Conservation (phyloP, 2,329 filamentous ascomycete species). For the Aureobasidium sp. region DNA sequence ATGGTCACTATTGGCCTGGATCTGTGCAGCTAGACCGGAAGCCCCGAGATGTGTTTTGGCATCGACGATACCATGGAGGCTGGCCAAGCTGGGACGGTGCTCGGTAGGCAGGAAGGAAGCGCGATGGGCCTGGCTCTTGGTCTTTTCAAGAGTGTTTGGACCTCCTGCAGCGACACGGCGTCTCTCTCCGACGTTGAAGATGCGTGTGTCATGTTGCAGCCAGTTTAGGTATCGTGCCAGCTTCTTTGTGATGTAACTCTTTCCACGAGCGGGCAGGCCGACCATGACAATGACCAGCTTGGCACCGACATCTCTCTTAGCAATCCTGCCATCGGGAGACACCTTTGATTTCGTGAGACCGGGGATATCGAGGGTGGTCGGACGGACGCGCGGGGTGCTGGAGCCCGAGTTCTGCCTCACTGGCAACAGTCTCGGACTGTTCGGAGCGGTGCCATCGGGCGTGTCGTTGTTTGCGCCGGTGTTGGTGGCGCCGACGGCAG, state of each 20-base stretch:
- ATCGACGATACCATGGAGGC: slow-evolving; percentile 21
- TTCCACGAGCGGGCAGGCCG: slow-evolving; percentile 85
- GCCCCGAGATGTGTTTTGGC: slow-evolving; percentile 22
- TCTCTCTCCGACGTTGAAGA: slow-evolving; percentile 96
- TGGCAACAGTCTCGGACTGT: slow-evolving; percentile 54
- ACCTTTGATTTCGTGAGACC: slow-evolving; percentile 92
- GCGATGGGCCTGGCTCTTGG: slow-evolving; percentile 22
- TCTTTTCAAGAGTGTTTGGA: slow-evolving; percentile 29
- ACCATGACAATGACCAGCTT: slow-evolving; percentile 99
- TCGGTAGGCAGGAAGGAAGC: slow-evolving; percentile 17
- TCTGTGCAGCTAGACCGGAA: slow-evolving; percentile 43
- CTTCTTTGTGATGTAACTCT: slow-evolving; percentile 99
- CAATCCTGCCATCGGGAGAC: slow-evolving; percentile 90
- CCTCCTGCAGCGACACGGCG: slow-evolving; percentile 70
- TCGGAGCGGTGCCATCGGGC: slow-evolving; percentile 54
- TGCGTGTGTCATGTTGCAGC: slow-evolving; percentile 91
- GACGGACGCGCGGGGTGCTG: slow-evolving; percentile 74
- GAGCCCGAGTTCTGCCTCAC: slow-evolving; percentile 66
- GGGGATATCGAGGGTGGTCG: slow-evolving; percentile 93
- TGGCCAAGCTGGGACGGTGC: slow-evolving; percentile 23
- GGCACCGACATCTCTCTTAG: slow-evolving; percentile 85
- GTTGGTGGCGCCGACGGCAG: not conserved
- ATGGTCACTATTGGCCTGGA: slow-evolving; percentile 52
- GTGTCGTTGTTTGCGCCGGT: slow-evolving; percentile 53
- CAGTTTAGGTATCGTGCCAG: slow-evolving; percentile 90